phyloP scores from a whole-genome alignment of 495 filamentous ascomycete species.

The Pseudomonodictys pantanalensis region DNA sequence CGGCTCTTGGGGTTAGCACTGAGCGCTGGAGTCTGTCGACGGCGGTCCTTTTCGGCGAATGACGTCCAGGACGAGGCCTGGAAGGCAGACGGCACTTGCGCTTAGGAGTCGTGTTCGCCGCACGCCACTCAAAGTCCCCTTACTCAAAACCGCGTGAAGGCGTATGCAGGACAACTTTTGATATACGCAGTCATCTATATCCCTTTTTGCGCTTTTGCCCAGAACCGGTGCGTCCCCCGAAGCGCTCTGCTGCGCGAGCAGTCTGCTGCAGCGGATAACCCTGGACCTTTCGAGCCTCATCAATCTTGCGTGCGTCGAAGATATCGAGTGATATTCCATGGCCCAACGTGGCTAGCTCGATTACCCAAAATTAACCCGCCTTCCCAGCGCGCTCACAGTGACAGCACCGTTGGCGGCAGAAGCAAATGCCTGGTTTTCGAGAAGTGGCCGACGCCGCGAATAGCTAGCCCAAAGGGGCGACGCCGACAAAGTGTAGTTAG shows the following conservation, averaged over 20 bases:
- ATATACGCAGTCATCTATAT: constrained; percentile 22
- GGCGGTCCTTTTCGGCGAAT: neutral
- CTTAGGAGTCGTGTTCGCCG: neutral
- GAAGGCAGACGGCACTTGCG: constrained; percentile 16
- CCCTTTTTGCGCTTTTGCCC: constrained; percentile 4
- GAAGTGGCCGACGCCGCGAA: neutral
- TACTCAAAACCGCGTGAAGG: constrained; percentile 21
- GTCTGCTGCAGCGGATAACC: neutral
- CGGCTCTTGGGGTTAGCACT: too few species aligned
- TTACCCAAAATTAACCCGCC: constrained; percentile 1
- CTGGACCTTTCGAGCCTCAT: constrained; percentile 16
- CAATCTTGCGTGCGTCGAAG: constrained; percentile 3
- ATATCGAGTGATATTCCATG: constrained; percentile 11
- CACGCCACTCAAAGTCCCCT: constrained; percentile 21
- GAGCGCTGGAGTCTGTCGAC: neutral
- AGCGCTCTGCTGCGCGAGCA: neutral
- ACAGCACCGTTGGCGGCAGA: constrained; percentile 24
- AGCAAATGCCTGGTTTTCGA: constrained; percentile 2
- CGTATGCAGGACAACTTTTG: constrained; percentile 21
- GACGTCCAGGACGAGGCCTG: constrained; percentile 1
- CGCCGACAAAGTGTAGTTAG: neutral
- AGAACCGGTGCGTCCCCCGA: constrained; percentile 16
- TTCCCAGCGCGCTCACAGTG: constrained; percentile 5
- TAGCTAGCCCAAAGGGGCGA: neutral
- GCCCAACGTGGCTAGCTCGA: constrained; percentile 11